Evolutionary conservation across 2,329 filamentous ascomycete genomes (phyloP).

Genomic region (Exophiala sp.): DNA sequence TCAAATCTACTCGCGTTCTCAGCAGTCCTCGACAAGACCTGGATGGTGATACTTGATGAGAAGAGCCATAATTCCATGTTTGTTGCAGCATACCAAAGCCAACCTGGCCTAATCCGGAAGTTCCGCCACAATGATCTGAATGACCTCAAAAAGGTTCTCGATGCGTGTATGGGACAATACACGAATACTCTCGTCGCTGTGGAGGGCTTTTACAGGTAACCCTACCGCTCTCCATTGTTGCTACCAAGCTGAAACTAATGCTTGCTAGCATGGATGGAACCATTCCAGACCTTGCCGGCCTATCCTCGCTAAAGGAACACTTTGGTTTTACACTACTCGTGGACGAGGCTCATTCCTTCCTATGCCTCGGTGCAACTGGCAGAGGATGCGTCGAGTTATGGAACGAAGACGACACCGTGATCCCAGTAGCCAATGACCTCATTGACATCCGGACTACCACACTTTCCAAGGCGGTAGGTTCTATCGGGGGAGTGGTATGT

Average conservation of each 20-base stretch:
- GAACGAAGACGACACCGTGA: slow-evolving; percentile 7
- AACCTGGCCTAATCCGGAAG: slow-evolving; percentile 32
- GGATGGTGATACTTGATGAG: slow-evolving; percentile 9
- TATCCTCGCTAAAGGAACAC: slow-evolving; percentile 3
- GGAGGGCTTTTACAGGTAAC: slow-evolving; percentile 12
- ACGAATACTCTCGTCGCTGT: slow-evolving; percentile 6
- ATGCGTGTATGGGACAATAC: not conserved
- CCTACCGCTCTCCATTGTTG: too few species aligned
- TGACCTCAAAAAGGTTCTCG: slow-evolving; percentile 1
- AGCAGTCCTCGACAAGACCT: slow-evolving; percentile 5
- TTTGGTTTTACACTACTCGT: slow-evolving; percentile 12
- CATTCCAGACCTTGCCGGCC: slow-evolving; percentile 1
- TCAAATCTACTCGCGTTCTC: slow-evolving; percentile 12
- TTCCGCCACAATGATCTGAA: slow-evolving; percentile 7
- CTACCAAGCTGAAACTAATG: too few species aligned
- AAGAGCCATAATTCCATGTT: slow-evolving; percentile 15
- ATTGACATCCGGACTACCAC: slow-evolving; percentile 10
- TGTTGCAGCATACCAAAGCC: slow-evolving; percentile 45
- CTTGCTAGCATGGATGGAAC: slow-evolving; percentile 10
- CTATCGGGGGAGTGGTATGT: slow-evolving; percentile 11
- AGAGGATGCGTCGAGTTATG: slow-evolving; percentile 9
- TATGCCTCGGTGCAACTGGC: slow-evolving; percentile 5
- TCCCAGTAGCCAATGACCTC: not conserved
- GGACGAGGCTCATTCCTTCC: slow-evolving; percentile 14
- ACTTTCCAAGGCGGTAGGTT: slow-evolving; percentile 8